phyloP scores from a whole-genome alignment of 768 basidiomycete species.

The Pleurotus citrinopileatus region DNA sequence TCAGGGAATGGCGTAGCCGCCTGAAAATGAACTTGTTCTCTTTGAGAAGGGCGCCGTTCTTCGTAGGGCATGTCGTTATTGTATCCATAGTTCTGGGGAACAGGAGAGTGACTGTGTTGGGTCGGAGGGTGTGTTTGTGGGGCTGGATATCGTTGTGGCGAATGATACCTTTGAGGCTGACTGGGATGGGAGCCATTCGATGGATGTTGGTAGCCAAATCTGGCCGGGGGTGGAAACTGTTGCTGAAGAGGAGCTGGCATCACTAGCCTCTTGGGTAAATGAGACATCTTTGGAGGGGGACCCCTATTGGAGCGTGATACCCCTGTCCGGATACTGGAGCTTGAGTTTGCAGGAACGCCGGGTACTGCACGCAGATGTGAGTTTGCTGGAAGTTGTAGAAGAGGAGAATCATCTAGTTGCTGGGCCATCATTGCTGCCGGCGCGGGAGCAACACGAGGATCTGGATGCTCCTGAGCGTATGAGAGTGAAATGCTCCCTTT shows the following conservation, averaged over 20 bases:
- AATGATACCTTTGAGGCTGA: not conserved
- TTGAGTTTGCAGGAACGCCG: constrained; percentile 1
- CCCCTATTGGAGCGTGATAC: not conserved
- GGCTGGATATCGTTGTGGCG: constrained; percentile 3
- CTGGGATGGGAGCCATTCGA: not conserved
- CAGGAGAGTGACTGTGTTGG: not conserved
- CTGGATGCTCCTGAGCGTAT: not conserved
- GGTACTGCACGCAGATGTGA: not conserved
- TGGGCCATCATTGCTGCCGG: not conserved
- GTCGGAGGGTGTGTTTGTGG: not conserved
- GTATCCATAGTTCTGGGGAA: not conserved
- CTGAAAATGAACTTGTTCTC: not conserved
- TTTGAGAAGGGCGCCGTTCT: not conserved
- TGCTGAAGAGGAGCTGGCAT: constrained; percentile 8
- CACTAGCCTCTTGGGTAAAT: constrained; percentile 7
- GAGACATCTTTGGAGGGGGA: constrained; percentile 1
- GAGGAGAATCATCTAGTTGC: not conserved
- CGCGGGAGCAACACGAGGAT: not conserved
- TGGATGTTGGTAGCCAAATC: not conserved
- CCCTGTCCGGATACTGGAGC: not conserved
- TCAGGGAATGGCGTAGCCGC: not conserved
- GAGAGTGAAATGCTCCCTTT: not conserved
- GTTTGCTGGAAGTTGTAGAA: not conserved
- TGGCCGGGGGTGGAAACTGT: too few relatives aligned
- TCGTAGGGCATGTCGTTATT: not conserved